These are phyloP conservation scores for Debaryomyces castellii DNA, from an alignment of 805 yeast species.

Conservation along the genomic window DNA sequence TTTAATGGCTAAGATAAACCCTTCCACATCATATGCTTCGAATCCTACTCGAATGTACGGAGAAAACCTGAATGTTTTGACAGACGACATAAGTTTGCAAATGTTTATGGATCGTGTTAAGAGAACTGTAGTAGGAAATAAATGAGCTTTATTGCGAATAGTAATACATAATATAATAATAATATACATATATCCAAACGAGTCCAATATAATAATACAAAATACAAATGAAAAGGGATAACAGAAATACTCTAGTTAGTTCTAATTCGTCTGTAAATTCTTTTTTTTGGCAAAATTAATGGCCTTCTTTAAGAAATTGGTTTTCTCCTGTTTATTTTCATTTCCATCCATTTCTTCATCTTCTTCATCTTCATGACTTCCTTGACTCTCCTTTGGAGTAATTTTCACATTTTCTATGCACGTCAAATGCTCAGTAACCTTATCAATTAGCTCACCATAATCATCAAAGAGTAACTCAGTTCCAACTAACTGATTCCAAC, in stretches of 20 bases:
- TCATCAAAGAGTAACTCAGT: slow-evolving; percentile 55
- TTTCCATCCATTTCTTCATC: slow-evolving; percentile 11
- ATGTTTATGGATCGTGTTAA: slow-evolving; percentile 56
- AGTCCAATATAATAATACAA: too few species aligned
- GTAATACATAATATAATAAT: not conserved
- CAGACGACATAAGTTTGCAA: slow-evolving; percentile 62
- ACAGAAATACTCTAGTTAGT: not conserved
- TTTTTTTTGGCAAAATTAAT: slow-evolving; percentile 10
- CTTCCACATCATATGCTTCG: slow-evolving; percentile 55
- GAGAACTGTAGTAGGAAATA: slow-evolving; percentile 26
- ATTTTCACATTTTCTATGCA: slow-evolving; percentile 28
- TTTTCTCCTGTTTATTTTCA: slow-evolving; percentile 10
- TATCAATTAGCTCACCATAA: slow-evolving; percentile 39
- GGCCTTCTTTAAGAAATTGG: slow-evolving; percentile 21
- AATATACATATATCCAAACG: not conserved
- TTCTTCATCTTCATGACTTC: slow-evolving; percentile 12
- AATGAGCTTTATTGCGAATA: slow-evolving; percentile 3
- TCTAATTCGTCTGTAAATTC: not conserved
- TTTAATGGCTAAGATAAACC: slow-evolving; percentile 66
- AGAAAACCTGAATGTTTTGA: slow-evolving; percentile 39
- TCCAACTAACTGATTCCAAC: slow-evolving; percentile 78
- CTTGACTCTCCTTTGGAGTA: slow-evolving; percentile 17
- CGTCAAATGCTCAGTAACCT: slow-evolving; percentile 38
- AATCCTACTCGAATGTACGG: slow-evolving; percentile 32
- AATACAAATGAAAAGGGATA: not conserved